Evolutionary conservation across 73 alveolate species (phyloP), one percentile per base, ranked within the genome.

Genomic region (Paramecium biaurelia): DNA sequence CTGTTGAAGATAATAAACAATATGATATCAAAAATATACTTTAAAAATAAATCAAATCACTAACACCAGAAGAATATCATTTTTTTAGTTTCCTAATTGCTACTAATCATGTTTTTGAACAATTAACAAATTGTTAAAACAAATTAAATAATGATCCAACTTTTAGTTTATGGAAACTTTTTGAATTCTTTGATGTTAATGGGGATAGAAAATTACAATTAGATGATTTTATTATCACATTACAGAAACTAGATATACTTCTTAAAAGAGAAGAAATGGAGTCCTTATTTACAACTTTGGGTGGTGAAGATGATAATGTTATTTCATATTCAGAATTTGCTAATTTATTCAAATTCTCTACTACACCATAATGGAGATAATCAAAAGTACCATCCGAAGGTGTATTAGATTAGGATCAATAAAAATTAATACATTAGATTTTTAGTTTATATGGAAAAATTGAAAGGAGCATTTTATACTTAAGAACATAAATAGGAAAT

Each of bases 281-380:
- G 14, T 30, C 42, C 10, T 24, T 79, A 10, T 79, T 79, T 21
- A n/a, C 23, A 11, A 42, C 45, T 8, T 34, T 79, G 10, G 90
- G 90, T 20, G 90, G 90, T 12, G 90, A 79, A 35, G 90, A 79
- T 79, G 90, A 79, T 26, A 23, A 79, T 45, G 43, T 79, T 5
- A 43, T 79, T 24, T 41, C 76, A 14, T 79, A 79, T 45, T 76
- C 90, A 24, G 90, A 79, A 6, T 79, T 79, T 79, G 72, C 76
- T 21, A 18, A 21, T 20, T 23, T 79, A 20, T 45, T 79, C 5
- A 79, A 79, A 79, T 79, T 79, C 37, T 18, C 45, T n/a, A 79
- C 45, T 5, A 30, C 45, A n/a, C 90, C 70, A 21, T 20, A 43
- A 41, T 41, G 70, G 70, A 26, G 74, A 79, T 47, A 30, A 41